Base-by-base conservation (phyloP, 257 asterid species). In the Solanum dulcamara region DNA sequence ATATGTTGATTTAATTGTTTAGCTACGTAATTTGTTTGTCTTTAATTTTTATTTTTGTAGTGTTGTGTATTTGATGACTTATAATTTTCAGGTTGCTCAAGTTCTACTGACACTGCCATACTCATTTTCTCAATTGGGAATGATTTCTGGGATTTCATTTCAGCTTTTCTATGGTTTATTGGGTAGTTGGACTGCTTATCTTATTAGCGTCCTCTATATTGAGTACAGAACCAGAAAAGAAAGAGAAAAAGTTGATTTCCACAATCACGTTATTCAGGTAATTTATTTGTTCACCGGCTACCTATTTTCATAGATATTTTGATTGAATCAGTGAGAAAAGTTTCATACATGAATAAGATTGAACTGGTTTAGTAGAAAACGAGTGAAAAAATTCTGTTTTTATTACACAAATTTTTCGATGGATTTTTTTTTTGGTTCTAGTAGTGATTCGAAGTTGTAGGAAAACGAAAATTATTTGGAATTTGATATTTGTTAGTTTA, bases 171-270 rank as follows among this genome's bases (percentile, higher is more conserved):
- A 89, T 7, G 91, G 91, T 1, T 33, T 89, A 33, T 32, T 89
- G 90, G 91, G 91, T 8, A 89, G 90, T 26, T 89, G 90, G 90
- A 89, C 91, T 0, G 91, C 91, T 26, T 89, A 89, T 48, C 88
- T 89, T 28, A 89, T 89, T 10, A 89, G 90, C 81, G n/a, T 87
- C 0, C 89, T 89, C 55, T 89, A 89, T 22, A 87, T 87, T 30
- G 91, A 89, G 81, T 89, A 87, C 60, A 80, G 91, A 84, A 89
- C 91, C 24, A 89, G 91, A 67, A 89, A 89, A 66, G 88, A 89
- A 68, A 86, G 90, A 57, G 90, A 89, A 83, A 89, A 89, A 85
- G 89, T 81, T 28, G 90, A 89, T 74, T 89, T 89, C 71, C 86
- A 90, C n/a, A 87, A 89, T 85, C 91, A 89, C 15, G 91, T 89